phyloP scores from a whole-genome alignment of 2,329 filamentous ascomycete genomes.

The Stachybotrys chartarum region DNA sequence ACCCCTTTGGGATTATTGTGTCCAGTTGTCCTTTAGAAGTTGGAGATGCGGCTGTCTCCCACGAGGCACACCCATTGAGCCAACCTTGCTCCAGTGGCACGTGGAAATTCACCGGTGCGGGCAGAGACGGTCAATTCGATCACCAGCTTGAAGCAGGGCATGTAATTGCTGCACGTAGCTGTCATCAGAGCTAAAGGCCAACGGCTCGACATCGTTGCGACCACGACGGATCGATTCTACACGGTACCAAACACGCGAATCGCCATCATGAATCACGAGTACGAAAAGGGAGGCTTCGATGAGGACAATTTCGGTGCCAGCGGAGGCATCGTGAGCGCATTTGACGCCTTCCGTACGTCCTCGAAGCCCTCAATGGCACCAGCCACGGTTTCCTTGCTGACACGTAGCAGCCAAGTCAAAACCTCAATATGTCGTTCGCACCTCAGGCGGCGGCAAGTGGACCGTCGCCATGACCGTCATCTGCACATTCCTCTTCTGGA shows the following conservation, averaged over 20 bases:
- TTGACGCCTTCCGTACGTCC: slow-evolving; percentile 88
- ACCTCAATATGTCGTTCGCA: slow-evolving; percentile 80
- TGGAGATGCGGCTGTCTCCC: not conserved
- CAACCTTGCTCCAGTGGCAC: not conserved
- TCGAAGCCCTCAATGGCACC: not conserved
- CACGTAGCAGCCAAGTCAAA: slow-evolving; percentile 78
- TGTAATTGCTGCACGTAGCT: not conserved
- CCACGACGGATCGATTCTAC: not conserved
- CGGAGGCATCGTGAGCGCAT: slow-evolving; percentile 68
- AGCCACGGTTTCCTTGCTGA: slow-evolving; percentile 6
- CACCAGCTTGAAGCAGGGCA: not conserved
- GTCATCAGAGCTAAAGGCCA: not conserved
- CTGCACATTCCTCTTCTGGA: slow-evolving; percentile 67
- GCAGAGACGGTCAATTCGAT: not conserved
- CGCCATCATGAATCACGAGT: slow-evolving; percentile 63
- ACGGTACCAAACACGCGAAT: not conserved
- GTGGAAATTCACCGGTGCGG: not conserved
- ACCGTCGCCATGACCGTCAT: slow-evolving; percentile 74
- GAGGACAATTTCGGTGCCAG: slow-evolving; percentile 77
- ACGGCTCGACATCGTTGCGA: not conserved
- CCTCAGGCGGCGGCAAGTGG: slow-evolving; percentile 86
- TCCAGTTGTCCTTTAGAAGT: not conserved
- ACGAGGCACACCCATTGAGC: not conserved
- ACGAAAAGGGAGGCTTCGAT: slow-evolving; percentile 56
- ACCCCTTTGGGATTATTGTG: not conserved